phyloP scores from a whole-genome alignment of 257 asterid species.

The Solanum okadae region DNA sequence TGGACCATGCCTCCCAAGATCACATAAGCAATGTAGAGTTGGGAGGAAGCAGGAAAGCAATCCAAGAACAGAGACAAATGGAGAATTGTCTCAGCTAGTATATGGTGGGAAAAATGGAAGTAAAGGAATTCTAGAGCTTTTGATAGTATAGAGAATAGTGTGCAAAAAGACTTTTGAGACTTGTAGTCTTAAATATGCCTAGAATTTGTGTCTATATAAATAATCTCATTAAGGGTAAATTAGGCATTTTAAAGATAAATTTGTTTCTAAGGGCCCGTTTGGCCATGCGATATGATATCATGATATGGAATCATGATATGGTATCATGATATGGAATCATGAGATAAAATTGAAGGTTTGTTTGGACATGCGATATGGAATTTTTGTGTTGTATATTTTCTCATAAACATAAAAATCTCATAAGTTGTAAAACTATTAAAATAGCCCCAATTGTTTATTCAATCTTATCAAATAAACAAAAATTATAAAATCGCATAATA shows the following conservation, averaged over 20 bases:
- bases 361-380: too few species aligned
- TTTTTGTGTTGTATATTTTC: too few species aligned
- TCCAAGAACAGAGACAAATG: background rate
- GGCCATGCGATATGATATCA: too few species aligned
- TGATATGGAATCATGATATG: too few species aligned
- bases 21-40: background rate
- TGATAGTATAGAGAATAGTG: background rate
- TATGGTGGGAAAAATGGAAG: background rate
- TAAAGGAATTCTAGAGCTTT: background rate
- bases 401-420: too few species aligned
- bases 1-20: background rate
- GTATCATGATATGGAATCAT: too few species aligned
- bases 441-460: too few species aligned
- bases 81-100: background rate
- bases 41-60: background rate
- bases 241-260: background rate
- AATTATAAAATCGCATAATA: too few species aligned
- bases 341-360: too few species aligned
- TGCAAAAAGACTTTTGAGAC: background rate
- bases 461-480: too few species aligned
- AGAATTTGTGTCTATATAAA: background rate
- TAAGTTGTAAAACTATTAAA: too few species aligned
- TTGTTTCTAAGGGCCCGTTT: too few species aligned
- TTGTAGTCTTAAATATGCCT: background rate
- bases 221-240: background rate